phyloP scores from a whole-genome alignment of 768 basidiomycete species.

The Tylopilus sp. region DNA sequence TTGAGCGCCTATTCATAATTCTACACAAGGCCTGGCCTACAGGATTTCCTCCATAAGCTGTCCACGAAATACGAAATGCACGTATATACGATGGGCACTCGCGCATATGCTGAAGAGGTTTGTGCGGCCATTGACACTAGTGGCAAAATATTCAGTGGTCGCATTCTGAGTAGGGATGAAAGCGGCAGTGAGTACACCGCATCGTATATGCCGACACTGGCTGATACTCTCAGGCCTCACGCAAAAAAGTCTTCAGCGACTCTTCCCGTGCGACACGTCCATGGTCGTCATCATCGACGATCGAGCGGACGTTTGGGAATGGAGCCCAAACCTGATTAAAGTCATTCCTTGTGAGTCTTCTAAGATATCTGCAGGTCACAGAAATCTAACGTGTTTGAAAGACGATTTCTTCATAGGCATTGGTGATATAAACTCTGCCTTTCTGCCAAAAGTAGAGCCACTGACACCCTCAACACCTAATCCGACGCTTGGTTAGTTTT shows the following conservation, averaged over 20 bases:
- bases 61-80: slow-evolving; percentile 94
- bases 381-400: slow-evolving; percentile 29
- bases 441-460: slow-evolving; percentile 77
- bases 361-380: not conserved
- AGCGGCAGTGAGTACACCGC: slow-evolving; percentile 75
- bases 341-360: slow-evolving; percentile 84
- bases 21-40: slow-evolving; percentile 68
- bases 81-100: slow-evolving; percentile 99
- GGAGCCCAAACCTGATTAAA: slow-evolving; percentile 94
- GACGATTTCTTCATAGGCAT: slow-evolving; percentile 98
- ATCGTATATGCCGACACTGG: not conserved
- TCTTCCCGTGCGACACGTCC: slow-evolving; percentile 95
- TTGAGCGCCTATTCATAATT: not conserved
- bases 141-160: slow-evolving; percentile 77
- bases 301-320: slow-evolving; percentile 97
- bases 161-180: slow-evolving; percentile 91
- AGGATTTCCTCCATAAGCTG: slow-evolving; percentile 68
- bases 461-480: slow-evolving; percentile 24
- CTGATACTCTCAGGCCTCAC: slow-evolving; percentile 61
- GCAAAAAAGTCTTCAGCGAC: slow-evolving; percentile 84
- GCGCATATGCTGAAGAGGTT: slow-evolving; percentile 94
- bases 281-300: slow-evolving; percentile 99
- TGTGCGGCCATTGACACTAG: slow-evolving; percentile 93
- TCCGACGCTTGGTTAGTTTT: slow-evolving; percentile 24
- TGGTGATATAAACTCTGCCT: slow-evolving; percentile 96